Conservation (phyloP, 352 stramenopile genomes). For the Aphanomyces astaci region DNA sequence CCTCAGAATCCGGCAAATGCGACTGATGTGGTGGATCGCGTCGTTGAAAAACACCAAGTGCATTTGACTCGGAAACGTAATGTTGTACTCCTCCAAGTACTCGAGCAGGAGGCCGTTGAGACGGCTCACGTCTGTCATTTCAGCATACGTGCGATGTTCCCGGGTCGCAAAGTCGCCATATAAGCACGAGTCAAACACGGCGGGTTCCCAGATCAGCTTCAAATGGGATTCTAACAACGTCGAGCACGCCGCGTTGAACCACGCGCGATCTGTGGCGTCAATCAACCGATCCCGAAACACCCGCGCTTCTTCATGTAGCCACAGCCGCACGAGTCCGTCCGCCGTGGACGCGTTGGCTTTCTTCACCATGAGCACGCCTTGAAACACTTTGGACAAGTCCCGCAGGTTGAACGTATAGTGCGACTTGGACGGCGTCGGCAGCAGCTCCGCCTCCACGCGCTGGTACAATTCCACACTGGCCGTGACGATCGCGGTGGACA, state of each 20-base stretch:
- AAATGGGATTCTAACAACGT: conserved; percentile 66
- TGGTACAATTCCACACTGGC: conserved; percentile 86
- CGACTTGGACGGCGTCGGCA: conserved; percentile 86
- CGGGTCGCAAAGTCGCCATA: conserved; percentile 88
- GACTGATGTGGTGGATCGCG: conserved; percentile 89
- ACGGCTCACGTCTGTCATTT: conserved; percentile 54
- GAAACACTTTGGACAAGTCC: conserved; percentile 90
- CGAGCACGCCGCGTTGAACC: conserved; percentile 78
- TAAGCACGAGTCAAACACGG: conserved; percentile 71
- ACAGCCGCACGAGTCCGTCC: conserved; percentile 77
- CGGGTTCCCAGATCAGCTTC: conserved; percentile 46
- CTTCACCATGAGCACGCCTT: conserved; percentile 89
- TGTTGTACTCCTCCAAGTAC: conserved; percentile 93
- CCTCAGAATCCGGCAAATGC: conserved; percentile 88
- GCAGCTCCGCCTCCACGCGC: conserved; percentile 79
- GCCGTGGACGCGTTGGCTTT: conserved; percentile 61
- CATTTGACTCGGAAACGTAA: conserved; percentile 90
- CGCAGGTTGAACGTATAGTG: conserved; percentile 94
- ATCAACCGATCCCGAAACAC: conserved; percentile 90
- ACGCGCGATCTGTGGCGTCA: conserved; percentile 71
- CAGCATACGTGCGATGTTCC: conserved; percentile 66
- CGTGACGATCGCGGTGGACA: conserved; percentile 73
- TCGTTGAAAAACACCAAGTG: conserved; percentile 94
- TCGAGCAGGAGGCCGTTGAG: conserved; percentile 77
- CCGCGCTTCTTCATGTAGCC: conserved; percentile 87